phyloP scores from a whole-genome alignment of 1,284 basidiomycete genomes.

The Trichosporon coremiiforme region DNA sequence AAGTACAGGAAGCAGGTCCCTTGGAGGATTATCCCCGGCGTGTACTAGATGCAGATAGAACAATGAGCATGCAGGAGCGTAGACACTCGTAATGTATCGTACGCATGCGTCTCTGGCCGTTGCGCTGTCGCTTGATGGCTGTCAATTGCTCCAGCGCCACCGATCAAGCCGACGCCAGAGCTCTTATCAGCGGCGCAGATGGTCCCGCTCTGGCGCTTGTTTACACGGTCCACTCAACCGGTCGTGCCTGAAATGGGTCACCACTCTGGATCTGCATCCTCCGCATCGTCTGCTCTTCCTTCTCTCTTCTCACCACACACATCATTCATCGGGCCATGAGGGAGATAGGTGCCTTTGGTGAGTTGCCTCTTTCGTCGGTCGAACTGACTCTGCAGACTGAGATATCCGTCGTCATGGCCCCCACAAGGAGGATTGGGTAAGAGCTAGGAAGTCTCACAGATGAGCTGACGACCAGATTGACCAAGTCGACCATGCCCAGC shows the following conservation, averaged over 20 bases:
- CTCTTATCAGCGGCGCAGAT: conserved; percentile 4
- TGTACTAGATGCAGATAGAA: conserved; percentile 20
- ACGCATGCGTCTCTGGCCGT: background rate
- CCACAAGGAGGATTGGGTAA: conserved; percentile 9
- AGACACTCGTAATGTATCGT: background rate
- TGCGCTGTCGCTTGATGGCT: background rate
- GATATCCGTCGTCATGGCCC: background rate
- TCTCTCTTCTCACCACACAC: conserved; percentile 3
- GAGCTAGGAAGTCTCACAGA: background rate
- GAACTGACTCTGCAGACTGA: background rate
- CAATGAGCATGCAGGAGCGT: background rate
- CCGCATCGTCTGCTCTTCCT: conserved; percentile 2
- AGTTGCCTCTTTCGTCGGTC: background rate
- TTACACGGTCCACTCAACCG: conserved; percentile 18
- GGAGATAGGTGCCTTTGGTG: background rate
- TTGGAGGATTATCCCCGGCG: conserved; percentile 23
- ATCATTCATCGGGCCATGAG: background rate
- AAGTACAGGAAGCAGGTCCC: conserved; percentile 19
- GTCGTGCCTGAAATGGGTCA: background rate
- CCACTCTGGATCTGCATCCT: background rate
- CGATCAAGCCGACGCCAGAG: background rate
- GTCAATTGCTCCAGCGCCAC: background rate
- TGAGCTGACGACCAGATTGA: background rate
- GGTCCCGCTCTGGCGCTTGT: background rate
- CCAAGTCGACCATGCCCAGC: background rate